Conservation (phyloP, 805 yeast species). For the Cyberlindnera euphorbiiphila region DNA sequence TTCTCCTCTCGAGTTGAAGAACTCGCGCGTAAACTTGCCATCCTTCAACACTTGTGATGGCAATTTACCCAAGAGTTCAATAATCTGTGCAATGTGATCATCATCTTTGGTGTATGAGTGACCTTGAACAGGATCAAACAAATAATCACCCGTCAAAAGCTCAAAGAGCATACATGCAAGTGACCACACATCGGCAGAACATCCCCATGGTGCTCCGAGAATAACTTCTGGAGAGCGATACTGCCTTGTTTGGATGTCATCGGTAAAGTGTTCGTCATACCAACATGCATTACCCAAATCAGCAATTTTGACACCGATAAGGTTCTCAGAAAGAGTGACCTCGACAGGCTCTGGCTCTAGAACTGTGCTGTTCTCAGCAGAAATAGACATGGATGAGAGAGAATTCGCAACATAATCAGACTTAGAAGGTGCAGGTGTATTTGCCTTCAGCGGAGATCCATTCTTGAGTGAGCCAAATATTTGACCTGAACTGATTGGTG, state of each 20-base stretch:
- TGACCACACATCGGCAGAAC: slow-evolving; percentile 95
- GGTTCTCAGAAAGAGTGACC: slow-evolving; percentile 31
- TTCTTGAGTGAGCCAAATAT: slow-evolving; percentile 11
- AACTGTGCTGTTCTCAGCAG: slow-evolving; percentile 29
- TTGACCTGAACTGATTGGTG: slow-evolving; percentile 64
- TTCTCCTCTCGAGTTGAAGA: slow-evolving; percentile 65
- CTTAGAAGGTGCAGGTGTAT: slow-evolving; percentile 5
- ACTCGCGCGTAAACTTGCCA: slow-evolving; percentile 57
- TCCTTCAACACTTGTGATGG: slow-evolving; percentile 57
- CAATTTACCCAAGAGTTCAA: slow-evolving; percentile 71
- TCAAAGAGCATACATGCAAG: slow-evolving; percentile 89
- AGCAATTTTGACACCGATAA: slow-evolving; percentile 80
- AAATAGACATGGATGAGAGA: slow-evolving; percentile 37
- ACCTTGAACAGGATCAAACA: slow-evolving; percentile 83
- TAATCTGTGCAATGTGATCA: slow-evolving; percentile 93
- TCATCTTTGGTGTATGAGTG: slow-evolving; percentile 81
- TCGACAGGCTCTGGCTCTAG: not conserved
- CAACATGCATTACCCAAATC: slow-evolving; percentile 79
- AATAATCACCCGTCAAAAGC: slow-evolving; percentile 86
- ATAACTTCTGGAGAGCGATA: slow-evolving; percentile 86
- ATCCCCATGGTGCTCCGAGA: slow-evolving; percentile 86
- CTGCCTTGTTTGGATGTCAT: slow-evolving; percentile 68
- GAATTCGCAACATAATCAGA: slow-evolving; percentile 32
- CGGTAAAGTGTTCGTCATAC: slow-evolving; percentile 61
- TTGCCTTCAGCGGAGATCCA: slow-evolving; percentile 15